These are phyloP conservation scores for Eucalyptus cloeziana DNA, from an alignment of 345 rosid genomes.

Conservation along the genomic window DNA sequence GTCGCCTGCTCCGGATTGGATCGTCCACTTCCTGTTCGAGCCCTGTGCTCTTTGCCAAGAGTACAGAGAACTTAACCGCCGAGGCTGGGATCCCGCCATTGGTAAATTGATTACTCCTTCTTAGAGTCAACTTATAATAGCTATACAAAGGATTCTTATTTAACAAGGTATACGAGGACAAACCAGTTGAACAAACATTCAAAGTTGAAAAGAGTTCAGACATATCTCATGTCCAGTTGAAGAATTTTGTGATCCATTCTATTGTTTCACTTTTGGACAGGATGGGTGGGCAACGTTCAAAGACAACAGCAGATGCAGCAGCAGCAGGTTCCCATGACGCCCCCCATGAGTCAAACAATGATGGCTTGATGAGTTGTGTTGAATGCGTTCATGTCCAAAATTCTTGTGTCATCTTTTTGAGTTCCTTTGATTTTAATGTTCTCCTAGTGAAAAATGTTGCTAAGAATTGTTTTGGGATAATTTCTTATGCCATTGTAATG, in stretches of 20 bases:
- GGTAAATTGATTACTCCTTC: conserved; percentile 9
- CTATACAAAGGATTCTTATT: neutral
- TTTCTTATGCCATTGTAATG: neutral
- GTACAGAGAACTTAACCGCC: conserved; percentile 48
- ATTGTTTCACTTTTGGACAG: conserved; percentile 1
- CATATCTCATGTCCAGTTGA: neutral
- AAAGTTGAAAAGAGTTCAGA: neutral
- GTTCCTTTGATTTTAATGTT: neutral
- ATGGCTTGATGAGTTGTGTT: neutral
- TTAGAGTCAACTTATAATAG: neutral
- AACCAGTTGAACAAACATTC: neutral
- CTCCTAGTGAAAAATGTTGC: neutral
- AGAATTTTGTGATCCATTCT: neutral
- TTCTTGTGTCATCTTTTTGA: neutral
- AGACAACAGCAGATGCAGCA: conserved; percentile 5
- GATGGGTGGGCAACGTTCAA: conserved; percentile 36
- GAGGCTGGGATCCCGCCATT: conserved; percentile 57
- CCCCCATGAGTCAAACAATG: conserved; percentile 45
- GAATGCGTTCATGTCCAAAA: neutral
- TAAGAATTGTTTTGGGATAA: neutral
- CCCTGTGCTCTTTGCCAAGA: conserved; percentile 74
- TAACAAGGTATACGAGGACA: neutral
- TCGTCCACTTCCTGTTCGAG: conserved; percentile 48
- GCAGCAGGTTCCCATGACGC: conserved; percentile 22
- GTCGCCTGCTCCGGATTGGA: conserved; percentile 55